A percentile compares a stretch with the other conserved stretches of the same genome.
phyloP scores from a whole-genome alignment of 345 rosid genomes.

The Rubroshorea leprosula region DNA sequence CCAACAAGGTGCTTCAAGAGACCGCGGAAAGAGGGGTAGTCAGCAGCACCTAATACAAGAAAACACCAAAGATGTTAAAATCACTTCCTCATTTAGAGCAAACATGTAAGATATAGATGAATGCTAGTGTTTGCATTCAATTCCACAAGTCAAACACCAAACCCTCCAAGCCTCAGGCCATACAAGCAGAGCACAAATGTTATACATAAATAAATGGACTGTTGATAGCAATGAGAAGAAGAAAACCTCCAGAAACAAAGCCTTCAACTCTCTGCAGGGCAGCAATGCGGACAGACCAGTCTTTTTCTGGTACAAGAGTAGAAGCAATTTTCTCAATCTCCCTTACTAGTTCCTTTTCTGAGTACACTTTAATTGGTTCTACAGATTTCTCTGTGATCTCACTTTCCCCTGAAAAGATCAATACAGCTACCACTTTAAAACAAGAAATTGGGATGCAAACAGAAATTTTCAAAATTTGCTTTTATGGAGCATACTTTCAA shows the following conservation, averaged over 20 bases:
- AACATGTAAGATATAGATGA: neutral
- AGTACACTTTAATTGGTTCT: constrained; percentile 82
- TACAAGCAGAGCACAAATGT: neutral
- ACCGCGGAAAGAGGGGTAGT: constrained; percentile 79
- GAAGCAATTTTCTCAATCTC: constrained; percentile 87
- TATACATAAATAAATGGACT: no score
- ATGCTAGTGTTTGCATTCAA: neutral
- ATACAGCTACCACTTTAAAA: constrained; percentile 17
- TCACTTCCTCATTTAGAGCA: constrained; percentile 5
- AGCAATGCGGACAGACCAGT: constrained; percentile 95
- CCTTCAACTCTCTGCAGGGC: constrained; percentile 99
- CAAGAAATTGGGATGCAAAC: neutral
- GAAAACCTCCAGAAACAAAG: constrained; percentile 89
- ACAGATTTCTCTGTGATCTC: constrained; percentile 71
- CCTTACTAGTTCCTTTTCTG: constrained; percentile 90
- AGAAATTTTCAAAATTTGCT: neutral
- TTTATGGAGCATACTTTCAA: neutral
- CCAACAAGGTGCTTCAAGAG: constrained; percentile 89
- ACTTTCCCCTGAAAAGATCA: constrained; percentile 54
- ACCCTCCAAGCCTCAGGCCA: neutral
- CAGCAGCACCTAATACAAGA: constrained; percentile 67
- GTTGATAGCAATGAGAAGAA: neutral
- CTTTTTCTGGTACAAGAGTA: constrained; percentile 93
- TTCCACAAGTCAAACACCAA: neutral
- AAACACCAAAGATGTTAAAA: constrained; percentile 13